Evolutionary conservation across 106 monocot species (phyloP).

Genomic region (Platanthera zijinensis): DNA sequence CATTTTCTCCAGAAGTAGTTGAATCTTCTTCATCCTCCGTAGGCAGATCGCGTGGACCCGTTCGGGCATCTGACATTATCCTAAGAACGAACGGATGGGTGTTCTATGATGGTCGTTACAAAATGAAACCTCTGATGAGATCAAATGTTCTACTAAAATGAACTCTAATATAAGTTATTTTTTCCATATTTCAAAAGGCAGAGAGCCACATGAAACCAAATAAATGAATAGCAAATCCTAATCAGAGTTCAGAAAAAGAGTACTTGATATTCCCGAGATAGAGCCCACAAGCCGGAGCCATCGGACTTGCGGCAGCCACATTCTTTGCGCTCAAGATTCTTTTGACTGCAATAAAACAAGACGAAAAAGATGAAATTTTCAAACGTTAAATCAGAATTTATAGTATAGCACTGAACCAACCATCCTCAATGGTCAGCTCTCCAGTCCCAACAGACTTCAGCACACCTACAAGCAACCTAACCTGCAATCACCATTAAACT

Average conservation of each 20-base stretch:
- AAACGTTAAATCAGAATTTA: neutral
- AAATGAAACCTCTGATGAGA: no score
- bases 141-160: no score
- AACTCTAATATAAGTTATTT: no score
- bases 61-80: no score
- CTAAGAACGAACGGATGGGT: no score
- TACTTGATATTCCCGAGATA: conserved; percentile 80
- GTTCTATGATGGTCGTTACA: no score
- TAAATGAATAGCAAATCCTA: no score
- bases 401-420: conserved; percentile 14
- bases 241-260: conserved; percentile 28
- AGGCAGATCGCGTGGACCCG: no score
- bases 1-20: no score
- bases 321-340: conserved; percentile 76
- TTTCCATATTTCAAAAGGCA: no score
- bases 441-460: conserved; percentile 86
- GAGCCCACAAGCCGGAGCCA: conserved; percentile 94
- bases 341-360: conserved; percentile 44
- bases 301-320: conserved; percentile 60
- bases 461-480: conserved; percentile 86
- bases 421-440: conserved; percentile 45
- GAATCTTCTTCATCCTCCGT: no score
- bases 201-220: no score
- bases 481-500: conserved; percentile 29
- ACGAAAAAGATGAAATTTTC: neutral